Evolutionary conservation across 441 rosid genomes (phyloP).

Genomic region (Isatis lusitanica): DNA sequence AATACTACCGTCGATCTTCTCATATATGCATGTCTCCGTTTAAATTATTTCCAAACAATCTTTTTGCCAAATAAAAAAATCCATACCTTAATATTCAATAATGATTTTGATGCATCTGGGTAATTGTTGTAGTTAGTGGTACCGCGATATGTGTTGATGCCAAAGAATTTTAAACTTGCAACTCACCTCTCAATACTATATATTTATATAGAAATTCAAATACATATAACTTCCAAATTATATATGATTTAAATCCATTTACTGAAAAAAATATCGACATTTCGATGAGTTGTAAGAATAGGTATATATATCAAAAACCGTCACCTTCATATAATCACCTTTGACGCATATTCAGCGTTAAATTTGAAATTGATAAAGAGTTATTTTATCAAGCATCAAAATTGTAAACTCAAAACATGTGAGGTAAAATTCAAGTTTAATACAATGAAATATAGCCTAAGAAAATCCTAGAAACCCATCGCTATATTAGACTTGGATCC

Average conservation of each 20-base stretch:
- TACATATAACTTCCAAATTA: background rate
- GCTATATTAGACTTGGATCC: constrained; percentile 1
- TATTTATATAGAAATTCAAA: background rate
- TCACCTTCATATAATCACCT: background rate
- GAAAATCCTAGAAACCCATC: background rate
- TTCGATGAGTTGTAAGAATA: background rate
- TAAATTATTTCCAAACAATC: background rate
- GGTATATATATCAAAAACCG: background rate
- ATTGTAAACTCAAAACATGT: background rate
- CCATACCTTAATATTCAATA: background rate
- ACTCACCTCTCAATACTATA: background rate
- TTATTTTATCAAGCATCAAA: background rate
- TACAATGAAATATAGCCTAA: background rate
- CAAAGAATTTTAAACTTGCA: background rate
- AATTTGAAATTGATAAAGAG: background rate
- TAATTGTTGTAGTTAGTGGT: background rate
- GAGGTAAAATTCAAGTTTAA: background rate
- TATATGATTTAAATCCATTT: background rate
- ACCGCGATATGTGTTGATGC: background rate
- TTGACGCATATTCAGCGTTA: background rate
- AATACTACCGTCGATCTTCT: background rate
- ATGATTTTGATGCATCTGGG: background rate
- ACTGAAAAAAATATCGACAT: background rate
- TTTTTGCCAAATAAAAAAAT: background rate
- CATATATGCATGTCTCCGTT: background rate